Conservation (phyloP, 1,139 yeast species). For the Blastobotrys aristatus region DNA sequence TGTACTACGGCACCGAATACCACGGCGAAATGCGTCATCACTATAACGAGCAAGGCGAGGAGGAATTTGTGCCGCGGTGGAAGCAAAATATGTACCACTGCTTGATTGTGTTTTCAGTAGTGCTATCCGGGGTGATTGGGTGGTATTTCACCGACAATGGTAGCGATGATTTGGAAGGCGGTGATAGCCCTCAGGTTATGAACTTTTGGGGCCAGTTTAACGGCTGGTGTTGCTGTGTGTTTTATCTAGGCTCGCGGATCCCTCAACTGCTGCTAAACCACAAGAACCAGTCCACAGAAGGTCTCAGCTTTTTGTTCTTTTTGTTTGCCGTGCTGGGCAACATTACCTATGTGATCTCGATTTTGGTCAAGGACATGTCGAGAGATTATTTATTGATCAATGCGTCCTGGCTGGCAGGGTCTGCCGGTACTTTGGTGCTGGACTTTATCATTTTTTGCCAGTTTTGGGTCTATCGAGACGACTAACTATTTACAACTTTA, state of each 20-base stretch:
- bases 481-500: constrained; percentile 4
- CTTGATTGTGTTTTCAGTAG: constrained; percentile 62
- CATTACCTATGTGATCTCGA: constrained; percentile 80
- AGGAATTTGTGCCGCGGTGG: constrained; percentile 15
- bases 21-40: constrained; percentile 28
- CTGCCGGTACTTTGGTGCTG: constrained; percentile 77
- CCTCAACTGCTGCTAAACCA: constrained; percentile 85
- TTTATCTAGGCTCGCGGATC: constrained; percentile 81
- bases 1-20: constrained; percentile 34
- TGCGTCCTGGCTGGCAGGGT: constrained; percentile 89
- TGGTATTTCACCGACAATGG: constrained; percentile 57
- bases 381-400: constrained; percentile 69
- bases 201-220: constrained; percentile 79
- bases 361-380: constrained; percentile 63
- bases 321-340: constrained; percentile 91
- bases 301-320: constrained; percentile 86
- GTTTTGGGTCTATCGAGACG: constrained; percentile 68
- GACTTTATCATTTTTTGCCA: constrained; percentile 83
- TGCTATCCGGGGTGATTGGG: constrained; percentile 75
- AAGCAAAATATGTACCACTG: constrained; percentile 45
- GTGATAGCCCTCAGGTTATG: constrained; percentile 36
- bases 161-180: constrained; percentile 15
- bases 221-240: constrained; percentile 86
- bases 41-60: constrained; percentile 27
- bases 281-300: constrained; percentile 84